Conservation (phyloP, 306 rosid genomes). For the Arachis stenosperma region DNA sequence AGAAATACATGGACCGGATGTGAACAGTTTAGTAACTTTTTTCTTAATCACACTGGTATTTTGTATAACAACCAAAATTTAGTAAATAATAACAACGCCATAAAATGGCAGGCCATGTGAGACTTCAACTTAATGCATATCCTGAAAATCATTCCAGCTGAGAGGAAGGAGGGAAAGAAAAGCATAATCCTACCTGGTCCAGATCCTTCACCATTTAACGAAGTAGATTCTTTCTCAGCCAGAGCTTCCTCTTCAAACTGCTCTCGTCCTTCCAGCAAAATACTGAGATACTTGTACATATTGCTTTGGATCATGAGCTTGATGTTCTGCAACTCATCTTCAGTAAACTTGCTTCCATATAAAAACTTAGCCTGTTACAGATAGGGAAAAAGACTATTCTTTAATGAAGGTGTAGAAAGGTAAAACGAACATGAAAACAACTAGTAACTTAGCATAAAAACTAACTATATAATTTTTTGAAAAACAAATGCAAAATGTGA, state of each 20-base stretch:
- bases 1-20: conserved; percentile 13
- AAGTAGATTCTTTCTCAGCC: conserved; percentile 47
- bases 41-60: background rate
- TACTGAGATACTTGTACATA: conserved; percentile 83
- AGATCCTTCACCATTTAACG: conserved; percentile 45
- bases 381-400: conserved; percentile 25
- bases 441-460: conserved; percentile 4
- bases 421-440: conserved; percentile 6
- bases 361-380: conserved; percentile 71
- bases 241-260: conserved; percentile 84
- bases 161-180: conserved; percentile 22
- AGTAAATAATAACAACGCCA: conserved; percentile 24
- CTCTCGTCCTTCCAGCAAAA: conserved; percentile 89
- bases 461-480: background rate
- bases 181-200: conserved; percentile 48
- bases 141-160: background rate
- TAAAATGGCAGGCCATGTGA: conserved; percentile 23
- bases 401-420: conserved; percentile 19
- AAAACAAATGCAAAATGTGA: conserved; percentile 22
- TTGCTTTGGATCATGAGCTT: conserved; percentile 93
- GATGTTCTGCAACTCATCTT: conserved; percentile 77
- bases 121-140: conserved; percentile 21
- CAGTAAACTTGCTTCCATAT: conserved; percentile 70
- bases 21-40: conserved; percentile 14
- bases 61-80: conserved; percentile 6